Evolutionary conservation across 2,329 filamentous ascomycete species (phyloP), one percentile per base, ranked within the genome.

Genomic region (Thielaviopsis musarum): DNA sequence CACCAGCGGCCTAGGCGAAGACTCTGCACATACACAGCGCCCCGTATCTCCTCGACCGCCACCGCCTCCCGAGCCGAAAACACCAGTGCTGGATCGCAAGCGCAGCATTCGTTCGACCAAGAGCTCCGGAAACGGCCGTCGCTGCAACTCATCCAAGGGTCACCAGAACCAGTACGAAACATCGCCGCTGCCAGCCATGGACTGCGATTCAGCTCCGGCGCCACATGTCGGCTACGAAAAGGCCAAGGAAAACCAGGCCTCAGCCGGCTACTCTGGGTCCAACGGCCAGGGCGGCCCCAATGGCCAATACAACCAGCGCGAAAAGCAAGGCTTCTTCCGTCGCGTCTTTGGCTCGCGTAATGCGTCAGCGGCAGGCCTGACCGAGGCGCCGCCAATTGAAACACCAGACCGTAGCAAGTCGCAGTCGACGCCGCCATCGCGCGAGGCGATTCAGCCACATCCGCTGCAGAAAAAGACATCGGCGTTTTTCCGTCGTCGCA

Each of bases 401-500:
- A 61, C 66, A 62, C 48, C 54, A 61, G 58, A 63, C 22, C 60
- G 57, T 49, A 63, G 59, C 61, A 64, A 64, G 58, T 62, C 62
- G 22, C 62, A 61, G 66, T 72, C 76, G 48, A 70, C 73, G 22
- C 75, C 78, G 41, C 75, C 78, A 1, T 77, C 77, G 4, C 71
- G 78, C 61, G 77, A 81, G 63, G 65, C 68, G 1, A 67, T 68
- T 5, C 71, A 71, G 26, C 71, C 71, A 22, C 69, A 75, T 17
- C 74, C 74, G 21, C 73, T 96, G 57, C 87, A 88, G 66, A 96
- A 96, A 75, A 96, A 96, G 70, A 82, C 88, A 3, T 94, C 91
- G 0, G 91, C 89, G 0, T 97, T 98, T 73, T 97, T 97, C 73
- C 81, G 93, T 63, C 80, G 93, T 62, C 81, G 91, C 63, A 97